A percentile compares a stretch with the other conserved stretches of the same genome.
phyloP scores from a whole-genome alignment of 805 yeast genomes.

The Pichia thaimueangensis region DNA sequence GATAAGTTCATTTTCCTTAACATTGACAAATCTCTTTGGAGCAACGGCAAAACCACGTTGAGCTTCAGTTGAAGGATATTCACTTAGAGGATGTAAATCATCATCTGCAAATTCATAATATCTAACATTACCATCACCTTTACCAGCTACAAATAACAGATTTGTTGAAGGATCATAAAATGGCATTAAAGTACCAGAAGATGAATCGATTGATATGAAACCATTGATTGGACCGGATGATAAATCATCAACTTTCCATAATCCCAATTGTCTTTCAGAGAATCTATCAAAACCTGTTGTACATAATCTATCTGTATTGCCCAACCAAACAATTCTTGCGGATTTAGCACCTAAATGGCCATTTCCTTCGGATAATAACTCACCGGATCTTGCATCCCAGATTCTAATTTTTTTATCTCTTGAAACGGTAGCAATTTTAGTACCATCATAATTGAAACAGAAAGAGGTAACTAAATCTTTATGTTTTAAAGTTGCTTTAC shows the following conservation, averaged over 20 bases:
- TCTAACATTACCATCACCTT: constrained; percentile 96
- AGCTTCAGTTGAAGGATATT: constrained; percentile 81
- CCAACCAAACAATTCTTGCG: constrained; percentile 85
- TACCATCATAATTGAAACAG: constrained; percentile 85
- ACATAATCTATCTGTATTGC: constrained; percentile 73
- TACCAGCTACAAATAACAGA: constrained; percentile 86
- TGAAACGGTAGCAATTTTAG: constrained; percentile 77
- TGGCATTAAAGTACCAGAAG: constrained; percentile 93
- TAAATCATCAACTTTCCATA: constrained; percentile 80
- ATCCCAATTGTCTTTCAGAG: constrained; percentile 91
- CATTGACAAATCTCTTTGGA: constrained; percentile 75
- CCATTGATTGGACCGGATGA: constrained; percentile 85
- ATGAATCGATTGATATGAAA: constrained; percentile 76
- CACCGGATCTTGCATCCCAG: constrained; percentile 81
- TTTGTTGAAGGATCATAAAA: constrained; percentile 76
- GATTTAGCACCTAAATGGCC: constrained; percentile 94
- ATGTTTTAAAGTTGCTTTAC: constrained; percentile 68
- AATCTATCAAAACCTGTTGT: constrained; percentile 93
- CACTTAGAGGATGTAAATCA: constrained; percentile 77
- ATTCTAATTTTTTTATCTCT: constrained; percentile 87
- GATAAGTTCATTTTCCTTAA: constrained; percentile 78
- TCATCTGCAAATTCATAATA: constrained; percentile 88
- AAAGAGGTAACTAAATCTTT: constrained; percentile 90
- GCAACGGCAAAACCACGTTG: constrained; percentile 94
- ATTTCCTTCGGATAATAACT: constrained; percentile 71